Conservation (phyloP, 2,329 filamentous ascomycete species). For the Dothideomycetes sp. region DNA sequence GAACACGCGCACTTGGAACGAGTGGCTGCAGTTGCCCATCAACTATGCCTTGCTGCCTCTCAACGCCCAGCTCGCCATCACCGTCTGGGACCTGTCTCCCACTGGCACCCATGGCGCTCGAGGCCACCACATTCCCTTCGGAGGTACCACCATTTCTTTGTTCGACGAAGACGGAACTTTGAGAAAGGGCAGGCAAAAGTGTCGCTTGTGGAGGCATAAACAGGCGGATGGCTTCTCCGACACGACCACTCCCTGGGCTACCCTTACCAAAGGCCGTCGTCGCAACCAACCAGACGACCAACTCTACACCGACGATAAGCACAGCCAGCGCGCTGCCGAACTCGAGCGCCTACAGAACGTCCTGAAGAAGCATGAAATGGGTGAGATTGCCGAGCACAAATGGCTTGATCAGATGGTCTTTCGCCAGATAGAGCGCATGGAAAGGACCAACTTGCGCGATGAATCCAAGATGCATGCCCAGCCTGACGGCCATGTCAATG, state of each 20-base stretch:
- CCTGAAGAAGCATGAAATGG: conserved; percentile 97
- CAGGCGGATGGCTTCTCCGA: conserved; percentile 77
- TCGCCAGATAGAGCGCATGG: conserved; percentile 68
- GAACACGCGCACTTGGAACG: conserved; percentile 69
- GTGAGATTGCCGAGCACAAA: conserved; percentile 82
- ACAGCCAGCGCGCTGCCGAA: conserved; percentile 48
- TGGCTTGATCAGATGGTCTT: conserved; percentile 97
- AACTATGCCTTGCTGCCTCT: conserved; percentile 72
- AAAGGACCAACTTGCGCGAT: conserved; percentile 32
- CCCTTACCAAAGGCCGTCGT: conserved; percentile 45
- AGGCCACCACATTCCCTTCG: conserved; percentile 80
- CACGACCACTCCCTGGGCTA: conserved; percentile 64
- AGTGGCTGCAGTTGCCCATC: conserved; percentile 87
- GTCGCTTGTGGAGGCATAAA: conserved; percentile 70
- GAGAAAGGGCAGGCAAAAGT: conserved; percentile 87
- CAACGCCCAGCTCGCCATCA: conserved; percentile 80
- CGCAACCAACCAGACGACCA: conserved; percentile 49
- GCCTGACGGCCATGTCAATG: conserved; percentile 2
- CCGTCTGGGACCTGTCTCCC: conserved; percentile 88
- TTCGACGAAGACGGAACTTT: conserved; percentile 89
- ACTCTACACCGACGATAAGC: conserved; percentile 38
- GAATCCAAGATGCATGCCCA: conserved; percentile 16
- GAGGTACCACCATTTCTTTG: conserved; percentile 82
- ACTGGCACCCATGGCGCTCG: conserved; percentile 60
- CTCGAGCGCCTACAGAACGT: conserved; percentile 80